phyloP scores from a whole-genome alignment of 345 rosid species.

The Camelina sativa region DNA sequence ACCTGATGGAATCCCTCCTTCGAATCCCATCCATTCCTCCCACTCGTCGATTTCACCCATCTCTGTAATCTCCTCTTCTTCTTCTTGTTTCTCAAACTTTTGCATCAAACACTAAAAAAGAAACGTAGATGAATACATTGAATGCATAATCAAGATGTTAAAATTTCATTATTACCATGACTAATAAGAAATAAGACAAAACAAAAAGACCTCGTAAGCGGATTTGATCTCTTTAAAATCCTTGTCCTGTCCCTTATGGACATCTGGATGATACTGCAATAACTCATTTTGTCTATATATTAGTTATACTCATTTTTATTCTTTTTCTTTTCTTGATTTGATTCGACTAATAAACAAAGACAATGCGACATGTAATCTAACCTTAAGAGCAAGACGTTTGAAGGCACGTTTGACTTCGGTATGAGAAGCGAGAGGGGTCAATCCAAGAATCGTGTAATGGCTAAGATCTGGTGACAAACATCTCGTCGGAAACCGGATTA shows the following conservation, averaged over 20 bases:
- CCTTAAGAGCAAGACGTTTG: slow-evolving; percentile 49
- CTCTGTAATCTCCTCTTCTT: slow-evolving; percentile 32
- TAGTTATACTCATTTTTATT: not conserved
- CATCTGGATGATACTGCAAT: slow-evolving; percentile 48
- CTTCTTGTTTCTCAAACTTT: slow-evolving; percentile 30
- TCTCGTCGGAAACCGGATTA: slow-evolving; percentile 23
- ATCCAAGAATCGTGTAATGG: slow-evolving; percentile 44
- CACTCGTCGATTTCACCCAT: slow-evolving; percentile 27
- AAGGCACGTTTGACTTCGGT: slow-evolving; percentile 43
- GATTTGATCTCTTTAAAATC: slow-evolving; percentile 45
- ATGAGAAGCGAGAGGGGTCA: slow-evolving; percentile 43
- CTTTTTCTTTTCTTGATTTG: not conserved
- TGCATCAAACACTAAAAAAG: slow-evolving; percentile 38
- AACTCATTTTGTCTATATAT: not conserved
- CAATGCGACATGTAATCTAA: too few species aligned
- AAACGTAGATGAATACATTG: not conserved
- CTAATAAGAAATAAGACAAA: not conserved
- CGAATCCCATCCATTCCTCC: slow-evolving; percentile 46
- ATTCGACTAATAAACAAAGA: not conserved
- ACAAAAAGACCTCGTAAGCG: slow-evolving; percentile 42
- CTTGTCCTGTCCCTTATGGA: slow-evolving; percentile 42
- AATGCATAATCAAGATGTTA: not conserved
- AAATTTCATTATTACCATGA: not conserved
- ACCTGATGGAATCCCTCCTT: slow-evolving; percentile 41
- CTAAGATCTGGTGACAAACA: slow-evolving; percentile 22